Evolutionary conservation across 2,329 filamentous ascomycete genomes (phyloP), one percentile per base, ranked within the genome.

Genomic region (Dendryphion nanum): DNA sequence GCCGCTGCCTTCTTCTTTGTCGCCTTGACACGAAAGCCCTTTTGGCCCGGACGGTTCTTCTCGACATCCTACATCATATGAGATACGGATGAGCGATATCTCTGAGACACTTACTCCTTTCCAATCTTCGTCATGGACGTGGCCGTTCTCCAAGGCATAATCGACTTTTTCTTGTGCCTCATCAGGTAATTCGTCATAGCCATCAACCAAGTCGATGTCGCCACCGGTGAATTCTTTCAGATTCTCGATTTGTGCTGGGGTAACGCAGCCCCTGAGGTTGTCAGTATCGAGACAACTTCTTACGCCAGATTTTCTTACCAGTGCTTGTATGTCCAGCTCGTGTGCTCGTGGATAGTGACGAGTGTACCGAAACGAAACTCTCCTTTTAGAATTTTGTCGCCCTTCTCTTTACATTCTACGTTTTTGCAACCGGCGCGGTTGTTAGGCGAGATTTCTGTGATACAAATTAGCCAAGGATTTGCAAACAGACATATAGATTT

Each of bases 111-210:
- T 69, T 76, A 95, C 89, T 10, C 89, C 89, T 21, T 85, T 91
- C 81, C 89, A 96, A 53, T 96, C 91, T 35, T 87, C 83, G 29
- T 88, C 76, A 50, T 86, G 84, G 53, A 97, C 84, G 54, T 93
- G 86, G 17, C 88, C 89, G 60, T 90, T 77, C 41, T 77, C 74
- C 17, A 96, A 65, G 35, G 85, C 87, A 31, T 77, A 77, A 35
- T 77, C 74, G 48, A 96, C 72, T 72, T 93, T 95, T 30, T 79
- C 79, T 65, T 90, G 81, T 1, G 80, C 54, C 2, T 88, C 83
- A 0, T 74, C 69, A 24, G 82, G 69, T 3, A 95, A 67, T 46
- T 93, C 88, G 16, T 94, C 88, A 47, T 79, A 94, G 42, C 88
- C 89, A 59, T 95, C 88, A 39, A 96, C 73, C 42, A 78, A 67